phyloP scores from a whole-genome alignment of 306 rosid genomes.

The Quercus bicolor region DNA sequence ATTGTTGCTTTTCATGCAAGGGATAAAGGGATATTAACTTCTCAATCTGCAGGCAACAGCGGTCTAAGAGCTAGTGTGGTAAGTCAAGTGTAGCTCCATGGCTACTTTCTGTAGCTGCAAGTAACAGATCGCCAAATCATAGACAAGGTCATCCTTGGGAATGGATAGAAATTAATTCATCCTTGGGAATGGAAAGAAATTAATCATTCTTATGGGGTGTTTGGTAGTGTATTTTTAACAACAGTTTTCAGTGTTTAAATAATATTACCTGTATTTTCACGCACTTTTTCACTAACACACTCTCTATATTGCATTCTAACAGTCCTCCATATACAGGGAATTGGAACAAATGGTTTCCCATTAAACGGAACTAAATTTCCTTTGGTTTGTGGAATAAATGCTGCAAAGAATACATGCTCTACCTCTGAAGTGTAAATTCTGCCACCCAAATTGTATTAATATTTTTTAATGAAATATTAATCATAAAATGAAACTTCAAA shows the following conservation, averaged over 20 bases:
- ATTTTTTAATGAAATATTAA: not conserved
- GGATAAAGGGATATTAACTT: conserved; percentile 39
- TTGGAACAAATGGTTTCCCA: conserved; percentile 17
- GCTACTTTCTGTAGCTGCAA: conserved; percentile 42
- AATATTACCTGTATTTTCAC: too few species aligned
- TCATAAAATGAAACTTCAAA: not conserved
- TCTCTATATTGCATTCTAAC: too few species aligned
- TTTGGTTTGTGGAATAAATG: conserved; percentile 4
- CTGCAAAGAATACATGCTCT: not conserved
- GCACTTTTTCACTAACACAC: too few species aligned
- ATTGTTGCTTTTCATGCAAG: conserved; percentile 47
- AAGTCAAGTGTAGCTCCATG: conserved; percentile 34
- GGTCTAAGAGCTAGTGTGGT: conserved; percentile 7
- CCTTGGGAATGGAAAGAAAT: conserved; percentile 34
- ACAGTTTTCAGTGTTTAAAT: too few species aligned
- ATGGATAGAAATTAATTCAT: conserved; percentile 16
- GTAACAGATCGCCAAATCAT: conserved; percentile 26
- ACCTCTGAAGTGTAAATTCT: not conserved
- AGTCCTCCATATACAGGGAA: conserved; percentile 25
- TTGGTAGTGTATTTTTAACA: too few species aligned
- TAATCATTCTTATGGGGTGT: too few species aligned
- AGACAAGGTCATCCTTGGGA: conserved; percentile 35
- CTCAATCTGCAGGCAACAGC: conserved; percentile 33
- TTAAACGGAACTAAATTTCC: conserved; percentile 20
- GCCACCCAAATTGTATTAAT: not conserved